Conservation (phyloP, 1,284 basidiomycete species). For the Schizophyllum amplum region DNA sequence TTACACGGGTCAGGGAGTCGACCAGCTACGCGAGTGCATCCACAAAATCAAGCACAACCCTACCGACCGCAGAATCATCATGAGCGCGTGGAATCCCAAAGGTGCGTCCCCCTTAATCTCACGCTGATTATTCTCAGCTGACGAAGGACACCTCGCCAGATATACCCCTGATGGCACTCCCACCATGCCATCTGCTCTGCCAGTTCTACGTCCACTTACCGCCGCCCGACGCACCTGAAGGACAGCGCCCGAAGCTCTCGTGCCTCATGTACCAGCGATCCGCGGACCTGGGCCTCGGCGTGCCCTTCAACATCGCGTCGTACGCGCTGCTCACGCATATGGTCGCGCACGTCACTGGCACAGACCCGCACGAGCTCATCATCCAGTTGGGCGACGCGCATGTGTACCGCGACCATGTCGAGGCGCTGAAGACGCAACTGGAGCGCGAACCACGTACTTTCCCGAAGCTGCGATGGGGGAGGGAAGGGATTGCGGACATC, state of each 20-base stretch:
- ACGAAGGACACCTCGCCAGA: conserved; percentile 38
- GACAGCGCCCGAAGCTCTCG: conserved; percentile 66
- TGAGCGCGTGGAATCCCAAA: conserved; percentile 96
- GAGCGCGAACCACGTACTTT: conserved; percentile 74
- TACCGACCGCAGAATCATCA: conserved; percentile 91
- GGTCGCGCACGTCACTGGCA: conserved; percentile 87
- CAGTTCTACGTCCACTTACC: conserved; percentile 97
- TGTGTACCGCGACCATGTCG: conserved; percentile 90
- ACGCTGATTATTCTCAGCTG: neutral
- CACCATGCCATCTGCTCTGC: conserved; percentile 97
- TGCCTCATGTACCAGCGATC: conserved; percentile 99
- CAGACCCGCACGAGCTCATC: conserved; percentile 81
- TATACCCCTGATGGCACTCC: conserved; percentile 90
- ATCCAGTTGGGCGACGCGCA: conserved; percentile 96
- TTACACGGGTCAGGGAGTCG: conserved; percentile 87
- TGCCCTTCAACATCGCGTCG: conserved; percentile 98
- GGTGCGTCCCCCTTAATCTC: conserved; percentile 41
- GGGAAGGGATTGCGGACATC: conserved; percentile 61
- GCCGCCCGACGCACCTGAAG: conserved; percentile 33
- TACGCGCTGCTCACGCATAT: conserved; percentile 96
- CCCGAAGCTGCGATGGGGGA: conserved; percentile 72
- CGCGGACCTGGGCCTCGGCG: conserved; percentile 92
- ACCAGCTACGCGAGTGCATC: conserved; percentile 87
- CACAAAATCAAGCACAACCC: conserved; percentile 90
- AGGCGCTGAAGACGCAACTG: conserved; percentile 79